Evolutionary conservation across 805 yeast species (phyloP), one percentile per base, ranked within the genome.

Genomic region (Teunomyces gatunensis): DNA sequence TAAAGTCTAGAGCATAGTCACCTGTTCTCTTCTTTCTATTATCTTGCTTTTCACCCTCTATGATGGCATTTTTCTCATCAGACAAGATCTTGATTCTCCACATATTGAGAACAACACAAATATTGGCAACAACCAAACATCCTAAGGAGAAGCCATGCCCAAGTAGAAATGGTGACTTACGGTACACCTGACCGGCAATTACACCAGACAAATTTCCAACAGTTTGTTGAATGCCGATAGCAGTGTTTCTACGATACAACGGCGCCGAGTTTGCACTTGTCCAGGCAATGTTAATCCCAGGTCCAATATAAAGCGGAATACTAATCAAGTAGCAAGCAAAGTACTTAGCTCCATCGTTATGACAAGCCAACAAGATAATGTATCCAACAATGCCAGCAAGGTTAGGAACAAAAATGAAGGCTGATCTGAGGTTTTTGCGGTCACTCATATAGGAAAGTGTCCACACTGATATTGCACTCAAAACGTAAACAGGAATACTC

Each of bases 151-250:
- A 70, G 3, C 67, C 63, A 48, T 72, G 67, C 2, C 79, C 78
- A 25, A 72, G 55, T 11, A 47, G 54, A 48, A 68, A 74, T 3
- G 76, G 75, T 3, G 76, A 55, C 6, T 56, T 52, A 30, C 71
- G 56, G 57, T 73, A 75, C 20, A 75, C 68, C 53, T 74, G 78
- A 23, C 74, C 73, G 29, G 73, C 69, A 49, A 74, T 60, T 3
- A 69, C 74, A 45, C 81, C 81, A 5, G 79, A 66, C 23, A 69
- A 48, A 51, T 76, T 76, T 6, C 79, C 80, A 13, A 74, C 48
- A 2, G 74, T 63, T 53, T 73, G 78, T 45, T 76, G 72, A 30
- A 63, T 45, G 7, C 74, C 78, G 42, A 74, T 55, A 4, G 75
- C 67, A 3, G 76, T 64, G 6, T 75, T 71, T 55, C 78, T 64